These are phyloP conservation scores for Suillus placidus DNA, from an alignment of 768 basidiomycete genomes.

Conservation along the genomic window DNA sequence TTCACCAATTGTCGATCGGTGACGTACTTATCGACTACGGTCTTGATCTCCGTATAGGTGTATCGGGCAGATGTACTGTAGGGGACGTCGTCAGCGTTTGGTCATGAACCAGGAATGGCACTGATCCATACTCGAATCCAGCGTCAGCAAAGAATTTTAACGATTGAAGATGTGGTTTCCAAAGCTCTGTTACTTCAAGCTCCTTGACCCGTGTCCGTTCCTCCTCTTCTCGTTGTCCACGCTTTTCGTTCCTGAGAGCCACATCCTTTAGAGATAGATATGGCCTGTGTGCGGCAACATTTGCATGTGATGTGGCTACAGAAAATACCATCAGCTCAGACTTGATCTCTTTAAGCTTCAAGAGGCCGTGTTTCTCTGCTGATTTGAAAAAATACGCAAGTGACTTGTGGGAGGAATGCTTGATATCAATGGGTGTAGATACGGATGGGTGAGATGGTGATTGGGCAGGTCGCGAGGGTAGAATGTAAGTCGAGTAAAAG, in stretches of 20 bases:
- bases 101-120: conserved; percentile 15
- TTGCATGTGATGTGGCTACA: conserved; percentile 59
- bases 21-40: conserved; percentile 66
- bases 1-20: conserved; percentile 63
- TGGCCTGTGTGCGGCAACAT: conserved; percentile 50
- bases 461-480: conserved; percentile 76
- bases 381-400: conserved; percentile 79
- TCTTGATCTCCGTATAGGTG: conserved; percentile 56
- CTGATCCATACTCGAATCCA: conserved; percentile 55
- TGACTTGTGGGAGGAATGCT: conserved; percentile 79
- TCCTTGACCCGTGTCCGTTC: conserved; percentile 49
- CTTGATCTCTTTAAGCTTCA: conserved; percentile 67
- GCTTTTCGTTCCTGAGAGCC: conserved; percentile 65
- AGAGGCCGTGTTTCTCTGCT: conserved; percentile 70
- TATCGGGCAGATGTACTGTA: conserved; percentile 57
- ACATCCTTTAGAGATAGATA: conserved; percentile 69
- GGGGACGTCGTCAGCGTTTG: conserved; percentile 30
- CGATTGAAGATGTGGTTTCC: conserved; percentile 62
- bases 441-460: conserved; percentile 30
- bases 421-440: conserved; percentile 64
- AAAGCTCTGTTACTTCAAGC: conserved; percentile 66
- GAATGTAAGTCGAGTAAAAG: conserved; percentile 75
- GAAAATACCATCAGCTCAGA: conserved; percentile 56
- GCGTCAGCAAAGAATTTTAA: conserved; percentile 63
- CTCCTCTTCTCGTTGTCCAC: conserved; percentile 54